Base-by-base conservation (phyloP, 176 grass and related monocot species). In the Tillandsia leiboldiana region DNA sequence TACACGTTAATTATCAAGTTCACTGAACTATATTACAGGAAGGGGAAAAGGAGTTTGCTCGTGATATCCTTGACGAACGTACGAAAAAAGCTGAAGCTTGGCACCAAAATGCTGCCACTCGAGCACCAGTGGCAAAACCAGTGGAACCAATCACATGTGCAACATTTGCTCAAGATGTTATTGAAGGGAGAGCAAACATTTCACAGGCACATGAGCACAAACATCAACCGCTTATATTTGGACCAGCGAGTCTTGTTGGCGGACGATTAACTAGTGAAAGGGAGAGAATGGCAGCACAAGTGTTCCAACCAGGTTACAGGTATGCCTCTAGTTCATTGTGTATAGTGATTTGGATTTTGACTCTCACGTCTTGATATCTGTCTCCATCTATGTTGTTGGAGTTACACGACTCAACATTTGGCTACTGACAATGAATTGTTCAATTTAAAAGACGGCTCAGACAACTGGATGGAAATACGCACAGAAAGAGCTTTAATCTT, bases 221-320 rank as follows among this genome's bases (percentile, higher is more conserved):
- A 42, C 89, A 99, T 72, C 94, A 93, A 69, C 87, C 94, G 5
- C n/a, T 93, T 71, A 99, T 99, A 74, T 99, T 99, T 77, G 94
- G 89, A 69, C 89, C 94, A 67, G 79, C 89, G 64, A 93, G 89
- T 68, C 79, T 99, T 72, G 76, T 90, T 63, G 86, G 86, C 20
- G 83, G 81, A 9, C 76, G 82, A 24, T 28, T 99, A 59, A 88
- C 84, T 59, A 90, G 69, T 27, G 89, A 93, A 72, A 90, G 88
- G 71, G 94, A 93, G 72, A 80, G 80, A 73, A 85, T 86, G 72
- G 75, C 79, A 11, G 94, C 89, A 68, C 89, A 86, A 83, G 94
- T 93, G 79, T 99, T 96, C 72, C 94, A 99, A 81, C 94, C 94
- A 49, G 71, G 87, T 77, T 83, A 88, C 77, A 99, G 94, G 94